Conservation (phyloP, 2,329 filamentous ascomycete genomes). For the Ceratocystiopsis minuta region DNA sequence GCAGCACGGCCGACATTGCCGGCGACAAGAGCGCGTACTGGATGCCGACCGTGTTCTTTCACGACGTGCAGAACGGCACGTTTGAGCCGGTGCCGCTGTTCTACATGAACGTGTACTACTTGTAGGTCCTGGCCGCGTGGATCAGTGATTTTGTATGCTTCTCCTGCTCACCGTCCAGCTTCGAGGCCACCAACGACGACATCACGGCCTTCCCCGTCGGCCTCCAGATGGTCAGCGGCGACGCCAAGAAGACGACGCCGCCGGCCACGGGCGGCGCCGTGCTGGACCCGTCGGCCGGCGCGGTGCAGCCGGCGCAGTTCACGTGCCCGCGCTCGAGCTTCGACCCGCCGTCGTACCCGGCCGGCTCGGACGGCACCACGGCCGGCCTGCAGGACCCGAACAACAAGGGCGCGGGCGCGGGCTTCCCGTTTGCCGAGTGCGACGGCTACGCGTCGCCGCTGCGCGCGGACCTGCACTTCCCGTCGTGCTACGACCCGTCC, state of each 20-base stretch:
- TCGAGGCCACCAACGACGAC: conserved; percentile 44
- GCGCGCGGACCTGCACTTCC: conserved; percentile 52
- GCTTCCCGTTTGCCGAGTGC: conserved; percentile 56
- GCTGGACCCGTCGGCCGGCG: conserved; percentile 32
- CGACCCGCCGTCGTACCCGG: conserved; percentile 32
- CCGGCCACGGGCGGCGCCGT: conserved; percentile 32
- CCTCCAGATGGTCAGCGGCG: conserved; percentile 53
- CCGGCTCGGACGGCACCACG: conserved; percentile 32
- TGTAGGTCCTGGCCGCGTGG: no score
- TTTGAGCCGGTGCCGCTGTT: conserved; percentile 50
- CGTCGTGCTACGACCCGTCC: conserved; percentile 53
- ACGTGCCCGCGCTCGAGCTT: conserved; percentile 38
- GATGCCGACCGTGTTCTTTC: conserved; percentile 54
- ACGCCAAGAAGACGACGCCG: conserved; percentile 37
- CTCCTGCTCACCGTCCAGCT: no score
- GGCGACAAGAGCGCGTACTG: conserved; percentile 62
- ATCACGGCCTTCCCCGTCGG: conserved; percentile 52
- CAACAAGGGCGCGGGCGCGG: conserved; percentile 38
- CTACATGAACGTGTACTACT: conserved; percentile 65
- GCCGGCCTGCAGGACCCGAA: conserved; percentile 36
- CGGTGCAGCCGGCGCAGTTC: conserved; percentile 36
- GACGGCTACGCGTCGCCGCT: conserved; percentile 42
- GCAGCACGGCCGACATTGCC: conserved; percentile 51
- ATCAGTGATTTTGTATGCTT: no score
- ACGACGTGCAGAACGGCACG: conserved; percentile 40